Evolutionary conservation across 148 eudicot genomes (phyloP).

Genomic region (Agrostemma githago): DNA sequence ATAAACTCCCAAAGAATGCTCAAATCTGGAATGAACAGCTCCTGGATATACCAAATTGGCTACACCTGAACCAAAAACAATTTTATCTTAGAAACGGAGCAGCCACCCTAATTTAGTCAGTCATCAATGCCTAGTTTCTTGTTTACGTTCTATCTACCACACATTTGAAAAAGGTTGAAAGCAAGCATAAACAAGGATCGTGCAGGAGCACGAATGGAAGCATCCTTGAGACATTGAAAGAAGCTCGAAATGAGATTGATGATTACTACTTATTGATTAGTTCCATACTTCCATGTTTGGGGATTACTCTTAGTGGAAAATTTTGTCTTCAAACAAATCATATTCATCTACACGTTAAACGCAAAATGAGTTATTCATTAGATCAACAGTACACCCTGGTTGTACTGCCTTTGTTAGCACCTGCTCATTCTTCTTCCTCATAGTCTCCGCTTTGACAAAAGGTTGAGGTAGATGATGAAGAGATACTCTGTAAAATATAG

Average conservation of each 20-base stretch:
- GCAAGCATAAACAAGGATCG: neutral
- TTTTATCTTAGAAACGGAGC: neutral
- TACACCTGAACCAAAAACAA: conserved; percentile 39
- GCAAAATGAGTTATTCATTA: neutral
- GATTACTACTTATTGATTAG: neutral
- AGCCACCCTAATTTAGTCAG: neutral
- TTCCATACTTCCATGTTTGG: neutral
- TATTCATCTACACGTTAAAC: neutral
- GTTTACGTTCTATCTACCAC: neutral
- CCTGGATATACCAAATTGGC: conserved; percentile 83
- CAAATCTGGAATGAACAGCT: conserved; percentile 90
- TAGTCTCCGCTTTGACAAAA: neutral
- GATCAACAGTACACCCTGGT: neutral
- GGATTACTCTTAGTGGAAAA: neutral
- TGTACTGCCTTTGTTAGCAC: neutral
- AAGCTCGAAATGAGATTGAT: neutral
- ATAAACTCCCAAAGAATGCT: conserved; percentile 91
- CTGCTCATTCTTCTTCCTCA: neutral
- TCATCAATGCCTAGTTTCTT: neutral
- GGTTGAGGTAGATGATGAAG: neutral
- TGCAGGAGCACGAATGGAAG: neutral
- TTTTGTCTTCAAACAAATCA: neutral
- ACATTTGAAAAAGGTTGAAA: neutral
- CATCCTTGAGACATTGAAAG: neutral
- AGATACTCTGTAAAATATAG: neutral